Evolutionary conservation across 768 basidiomycete genomes (phyloP), one percentile per base, ranked within the genome.

Genomic region (Sistotremastrum suecicum): DNA sequence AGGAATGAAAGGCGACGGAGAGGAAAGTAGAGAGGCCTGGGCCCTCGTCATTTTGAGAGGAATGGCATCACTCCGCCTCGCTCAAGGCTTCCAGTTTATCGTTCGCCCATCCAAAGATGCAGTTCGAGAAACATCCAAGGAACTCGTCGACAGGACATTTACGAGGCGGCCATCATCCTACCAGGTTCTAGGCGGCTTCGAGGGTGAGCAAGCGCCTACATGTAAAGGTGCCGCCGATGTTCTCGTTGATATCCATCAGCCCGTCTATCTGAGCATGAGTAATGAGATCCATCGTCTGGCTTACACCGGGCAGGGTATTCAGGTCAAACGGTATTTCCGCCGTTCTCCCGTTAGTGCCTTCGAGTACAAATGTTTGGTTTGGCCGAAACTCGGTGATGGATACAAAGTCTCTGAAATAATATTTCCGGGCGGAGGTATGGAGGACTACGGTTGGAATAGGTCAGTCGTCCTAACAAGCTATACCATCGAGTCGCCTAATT

Each of bases 61-160:
- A 34, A 92, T 98, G 85, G 87, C 87, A 1, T 89, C 86, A 3
- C 80, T 95, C 39, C 73, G 94, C 28, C 71, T 98, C 8, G 79
- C 85, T 8, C 90, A 97, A 60, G 92, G 92, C 20, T 98, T 97
- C 62, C 94, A 97, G 58, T 87, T 97, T 54, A 77, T 95, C 20
- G 65, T 91, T 11, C 69, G 70, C 28, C 69, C 75, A 6, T 53
- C 56, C 3, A 53, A 57, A 34, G 48, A 51, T 33, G 37, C 36
- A 29, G 46, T 41, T n/a, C 38, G 8, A 31, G 51, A 56, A 10
- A 58, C 61, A 56, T 7, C 60, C 43, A 53, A 55, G 32, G 54
- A 46, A 34, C 57, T 7, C 54, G 70, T 40, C 63, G 74, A 32
- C 29, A 68, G 78, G 45, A 60, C 69, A 12, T 3, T 44, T 6